Percentiles rank a stretch among this genome's conserved stretches.
Conservation (phyloP, 768 basidiomycete species). For the Rhizopogon vinicolor region DNA sequence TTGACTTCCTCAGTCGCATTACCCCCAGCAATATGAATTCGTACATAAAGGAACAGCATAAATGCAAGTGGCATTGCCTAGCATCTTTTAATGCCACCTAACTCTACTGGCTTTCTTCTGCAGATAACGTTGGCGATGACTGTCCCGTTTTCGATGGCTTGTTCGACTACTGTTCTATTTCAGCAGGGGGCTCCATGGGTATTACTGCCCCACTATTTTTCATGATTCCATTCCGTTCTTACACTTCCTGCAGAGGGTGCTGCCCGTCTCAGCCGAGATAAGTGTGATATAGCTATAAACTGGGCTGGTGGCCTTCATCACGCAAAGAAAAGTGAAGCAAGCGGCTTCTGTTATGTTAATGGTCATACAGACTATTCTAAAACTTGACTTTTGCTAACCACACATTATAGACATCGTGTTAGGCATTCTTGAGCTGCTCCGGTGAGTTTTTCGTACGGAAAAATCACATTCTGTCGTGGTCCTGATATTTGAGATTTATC, state of each 20-base stretch:
- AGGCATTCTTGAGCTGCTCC: slow-evolving; percentile 89
- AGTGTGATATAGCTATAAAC: slow-evolving; percentile 98
- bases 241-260: slow-evolving; percentile 74
- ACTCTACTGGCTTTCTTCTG: not conserved
- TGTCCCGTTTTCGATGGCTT: slow-evolving; percentile 98
- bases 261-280: slow-evolving; percentile 89
- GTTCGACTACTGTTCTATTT: slow-evolving; percentile 99
- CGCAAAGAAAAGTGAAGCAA: slow-evolving; percentile 98
- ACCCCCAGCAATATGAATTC: slow-evolving; percentile 94
- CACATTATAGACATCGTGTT: slow-evolving; percentile 83
- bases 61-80: slow-evolving; percentile 55
- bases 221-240: not conserved
- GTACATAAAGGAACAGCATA: slow-evolving; percentile 91
- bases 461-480: not conserved
- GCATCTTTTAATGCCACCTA: not conserved
- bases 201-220: slow-evolving; percentile 19
- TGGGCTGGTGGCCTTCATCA: slow-evolving; percentile 99
- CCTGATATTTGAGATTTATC: not conserved
- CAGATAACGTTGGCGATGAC: slow-evolving; percentile 98
- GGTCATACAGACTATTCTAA: slow-evolving; percentile 39
- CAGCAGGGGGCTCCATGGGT: slow-evolving; percentile 99
- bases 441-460: slow-evolving; percentile 39
- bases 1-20: slow-evolving; percentile 92
- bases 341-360: slow-evolving; percentile 98
- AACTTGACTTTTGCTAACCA: not conserved